Percentiles rank a stretch among this genome's conserved stretches.
Evolutionary conservation across 768 basidiomycete species (phyloP).

Genomic region (Pholiota molesta): DNA sequence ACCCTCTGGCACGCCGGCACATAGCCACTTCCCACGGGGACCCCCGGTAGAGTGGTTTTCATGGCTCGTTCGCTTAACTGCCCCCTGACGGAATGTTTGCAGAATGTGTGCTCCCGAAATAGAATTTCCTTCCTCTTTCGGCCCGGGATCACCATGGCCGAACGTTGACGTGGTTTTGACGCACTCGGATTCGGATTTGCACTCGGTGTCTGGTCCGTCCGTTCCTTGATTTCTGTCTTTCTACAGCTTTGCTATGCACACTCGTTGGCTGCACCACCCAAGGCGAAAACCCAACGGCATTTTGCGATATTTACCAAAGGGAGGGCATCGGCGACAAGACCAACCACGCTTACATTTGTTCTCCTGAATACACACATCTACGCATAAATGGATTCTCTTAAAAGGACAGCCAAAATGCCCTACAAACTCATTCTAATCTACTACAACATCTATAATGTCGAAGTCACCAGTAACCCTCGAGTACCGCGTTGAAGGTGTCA

Average conservation of each 20-base stretch:
- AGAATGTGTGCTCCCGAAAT: background rate
- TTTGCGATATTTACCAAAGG: background rate
- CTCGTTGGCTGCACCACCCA: background rate
- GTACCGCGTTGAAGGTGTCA: background rate
- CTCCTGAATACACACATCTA: too few species aligned
- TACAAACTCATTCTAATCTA: background rate
- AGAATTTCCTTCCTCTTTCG: conserved; percentile 2
- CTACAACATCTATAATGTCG: background rate
- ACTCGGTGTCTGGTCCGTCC: background rate
- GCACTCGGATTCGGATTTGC: conserved; percentile 1
- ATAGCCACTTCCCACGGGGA: too few species aligned
- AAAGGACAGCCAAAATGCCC: background rate
- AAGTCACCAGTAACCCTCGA: background rate
- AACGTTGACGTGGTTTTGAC: background rate
- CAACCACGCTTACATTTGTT: too few species aligned
- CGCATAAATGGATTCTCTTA: background rate
- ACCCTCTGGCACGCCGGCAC: too few species aligned
- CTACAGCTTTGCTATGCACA: background rate
- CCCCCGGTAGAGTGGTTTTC: too few species aligned
- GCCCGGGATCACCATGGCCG: conserved; percentile 2
- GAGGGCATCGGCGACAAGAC: background rate
- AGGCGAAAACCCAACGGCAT: background rate
- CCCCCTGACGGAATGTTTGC: background rate
- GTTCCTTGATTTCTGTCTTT: background rate
- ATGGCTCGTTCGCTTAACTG: too few species aligned